These are phyloP conservation scores for Fusarium miscanthi DNA, from an alignment of 2,329 filamentous ascomycete genomes.

Conservation along the genomic window DNA sequence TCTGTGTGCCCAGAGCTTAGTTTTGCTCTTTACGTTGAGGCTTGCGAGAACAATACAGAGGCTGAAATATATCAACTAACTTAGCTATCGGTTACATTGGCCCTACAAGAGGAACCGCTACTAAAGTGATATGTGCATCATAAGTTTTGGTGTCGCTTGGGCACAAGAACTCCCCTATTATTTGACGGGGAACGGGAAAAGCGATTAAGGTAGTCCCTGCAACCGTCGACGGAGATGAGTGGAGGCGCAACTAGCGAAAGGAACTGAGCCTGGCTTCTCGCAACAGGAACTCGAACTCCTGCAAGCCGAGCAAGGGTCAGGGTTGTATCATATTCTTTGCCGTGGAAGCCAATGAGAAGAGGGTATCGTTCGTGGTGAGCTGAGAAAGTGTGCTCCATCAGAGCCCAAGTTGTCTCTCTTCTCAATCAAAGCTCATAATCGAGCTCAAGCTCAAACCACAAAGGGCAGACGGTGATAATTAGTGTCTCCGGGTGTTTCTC, in stretches of 20 bases:
- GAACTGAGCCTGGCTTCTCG: slow-evolving; percentile 1
- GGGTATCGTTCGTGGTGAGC: neutral
- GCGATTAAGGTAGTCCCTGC: slow-evolving; percentile 7
- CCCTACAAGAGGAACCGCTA: neutral
- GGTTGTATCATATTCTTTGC: slow-evolving; percentile 6
- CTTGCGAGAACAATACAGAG: neutral
- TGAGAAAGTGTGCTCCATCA: neutral
- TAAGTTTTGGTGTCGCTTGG: neutral
- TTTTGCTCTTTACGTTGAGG: neutral
- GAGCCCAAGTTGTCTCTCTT: neutral
- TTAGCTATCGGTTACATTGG: neutral
- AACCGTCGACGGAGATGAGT: slow-evolving; percentile 37
- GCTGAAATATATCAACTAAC: neutral
- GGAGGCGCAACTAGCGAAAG: slow-evolving; percentile 20
- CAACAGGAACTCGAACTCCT: slow-evolving; percentile 25
- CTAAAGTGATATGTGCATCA: neutral
- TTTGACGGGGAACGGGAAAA: slow-evolving; percentile 3
- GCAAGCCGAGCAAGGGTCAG: slow-evolving; percentile 22
- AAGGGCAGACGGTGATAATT: neutral
- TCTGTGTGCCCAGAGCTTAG: neutral
- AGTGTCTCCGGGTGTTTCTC: slow-evolving; percentile 3
- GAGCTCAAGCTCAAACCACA: neutral
- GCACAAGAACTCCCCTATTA: slow-evolving; percentile 13
- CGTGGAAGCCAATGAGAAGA: slow-evolving; percentile 15
- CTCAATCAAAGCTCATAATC: slow-evolving; percentile 1